Evolutionary conservation across 768 basidiomycete genomes (phyloP), one percentile per base, ranked within the genome.

Genomic region (Podaxis sp.): DNA sequence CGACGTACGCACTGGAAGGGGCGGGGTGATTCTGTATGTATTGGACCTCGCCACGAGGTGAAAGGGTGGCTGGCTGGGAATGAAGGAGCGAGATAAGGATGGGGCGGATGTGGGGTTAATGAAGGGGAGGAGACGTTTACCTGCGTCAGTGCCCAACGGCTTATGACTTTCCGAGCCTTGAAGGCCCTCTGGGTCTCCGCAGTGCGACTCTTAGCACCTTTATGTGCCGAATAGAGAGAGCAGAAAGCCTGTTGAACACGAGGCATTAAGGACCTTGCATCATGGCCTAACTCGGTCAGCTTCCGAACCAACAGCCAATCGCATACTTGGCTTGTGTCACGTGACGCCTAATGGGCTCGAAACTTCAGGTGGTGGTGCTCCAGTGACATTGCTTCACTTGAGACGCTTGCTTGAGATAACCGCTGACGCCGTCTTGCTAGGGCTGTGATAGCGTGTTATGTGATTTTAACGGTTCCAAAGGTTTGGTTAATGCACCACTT

Each of bases 211-310:
- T 40, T 39, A 22, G 55, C 59, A 53, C 49, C 38, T 49, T 65
- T 65, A 65, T 65, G 61, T 65, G 55, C 55, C 59, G 59, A 57
- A 58, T 42, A 57, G 55, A 39, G 40, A 62, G 61, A 61, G 59
- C 55, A 65, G 49, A 36, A 55, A 38, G 39, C 54, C 55, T 46
- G 57, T 65, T 54, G 54, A 57, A 49, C 64, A 65, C 64, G 64
- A 65, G 64, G 64, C 64, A 58, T 33, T 65, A 57, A 52, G 48
- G 49, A 52, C 61, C 51, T 52, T 63, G 54, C 61, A 63, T 63
- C 54, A 63, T 56, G 53, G 54, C 54, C 46, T 40, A 51, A 63
- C 53, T 44, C 60, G 53, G 60, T 61, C 60, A 61, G 60, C 59
- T 61, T 61, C 59, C 52, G 52, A 19, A 51, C 4, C 17, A 44